Evolutionary conservation across 108 stramenopile genomes (phyloP), one percentile per base, ranked within the genome.

Genomic region (Mayamaea pseudoterrestris): DNA sequence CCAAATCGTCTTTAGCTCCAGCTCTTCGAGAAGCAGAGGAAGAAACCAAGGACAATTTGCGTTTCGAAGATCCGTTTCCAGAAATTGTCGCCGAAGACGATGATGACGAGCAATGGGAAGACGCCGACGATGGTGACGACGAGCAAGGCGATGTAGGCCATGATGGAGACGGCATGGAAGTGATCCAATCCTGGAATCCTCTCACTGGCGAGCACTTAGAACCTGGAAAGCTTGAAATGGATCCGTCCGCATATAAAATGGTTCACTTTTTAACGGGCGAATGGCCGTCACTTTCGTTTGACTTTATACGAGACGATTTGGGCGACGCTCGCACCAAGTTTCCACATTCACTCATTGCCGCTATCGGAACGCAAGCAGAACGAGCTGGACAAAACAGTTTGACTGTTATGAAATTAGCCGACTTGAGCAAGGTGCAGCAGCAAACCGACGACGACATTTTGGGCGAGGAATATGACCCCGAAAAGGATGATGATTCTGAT

Each of bases 241-340:
- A 96, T 57, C 86, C 80, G 29, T 65, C 76, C 2, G 98, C 98
- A 5, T 99, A 99, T 76, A 84, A 85, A 47, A 95, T 97, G 95
- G 83, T 93, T 60, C 98, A 99, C 48, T 73, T 84, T 16, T 50
- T 99, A 25, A 66, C 76, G 0, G 75, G 90, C 22, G 96, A 97
- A 55, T 99, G 95, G 95, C 98, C 98, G 22, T 79, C 84, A 27
- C 70, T 99, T 13, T 67, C 76, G 30, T 86, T 99, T 50, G 96
- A 97, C 60, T 57, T 99, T 51, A 14, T 97, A 14, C 70, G 69
- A 16, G 98, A 99, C 49, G 53, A 55, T 36, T 55, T 92, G 28
- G 98, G 98, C 5, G 88, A 74, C 14, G 51, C 60, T 34, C 73
- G 93, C 9, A 78, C 77, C 36, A 59, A 85, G 27, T 93, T 93